These are phyloP conservation scores for Botryotinia convoluta DNA, from an alignment of 2,329 filamentous ascomycete species.

Conservation along the genomic window DNA sequence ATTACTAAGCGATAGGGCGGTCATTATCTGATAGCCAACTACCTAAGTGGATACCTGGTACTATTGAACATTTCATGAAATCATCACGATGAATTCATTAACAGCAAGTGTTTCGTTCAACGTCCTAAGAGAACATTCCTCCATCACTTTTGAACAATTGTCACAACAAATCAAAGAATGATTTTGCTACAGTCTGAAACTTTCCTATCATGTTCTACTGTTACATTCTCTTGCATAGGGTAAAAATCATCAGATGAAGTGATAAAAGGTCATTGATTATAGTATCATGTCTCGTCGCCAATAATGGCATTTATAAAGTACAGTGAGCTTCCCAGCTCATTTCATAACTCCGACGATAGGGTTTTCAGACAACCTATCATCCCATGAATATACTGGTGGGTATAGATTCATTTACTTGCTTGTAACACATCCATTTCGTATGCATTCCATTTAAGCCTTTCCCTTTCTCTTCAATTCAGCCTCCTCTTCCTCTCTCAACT, in stretches of 20 bases:
- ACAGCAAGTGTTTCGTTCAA: neutral
- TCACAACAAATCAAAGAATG: neutral
- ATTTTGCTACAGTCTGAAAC: neutral
- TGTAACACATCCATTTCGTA: neutral
- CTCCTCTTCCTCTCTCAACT: slow-evolving; percentile 67
- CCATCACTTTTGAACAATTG: neutral
- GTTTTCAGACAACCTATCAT: neutral
- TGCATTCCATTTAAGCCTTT: slow-evolving; percentile 38
- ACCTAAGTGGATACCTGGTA: neutral
- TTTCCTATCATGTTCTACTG: neutral
- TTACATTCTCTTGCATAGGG: too few species aligned
- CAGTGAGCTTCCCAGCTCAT: neutral
- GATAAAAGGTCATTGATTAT: slow-evolving; percentile 9
- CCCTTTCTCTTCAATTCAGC: slow-evolving; percentile 60
- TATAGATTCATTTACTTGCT: slow-evolving; percentile 5
- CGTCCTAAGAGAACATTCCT: neutral
- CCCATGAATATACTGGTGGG: slow-evolving; percentile 4
- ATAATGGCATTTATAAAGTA: slow-evolving; percentile 9
- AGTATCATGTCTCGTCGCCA: slow-evolving; percentile 10
- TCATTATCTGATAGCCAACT: neutral
- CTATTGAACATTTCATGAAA: neutral
- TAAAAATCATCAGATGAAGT: neutral
- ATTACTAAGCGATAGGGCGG: slow-evolving; percentile 1
- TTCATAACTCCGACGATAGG: neutral
- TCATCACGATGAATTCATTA: neutral